Conservation (phyloP, 805 yeast species). For the Starmerella khaoyaiensis region DNA sequence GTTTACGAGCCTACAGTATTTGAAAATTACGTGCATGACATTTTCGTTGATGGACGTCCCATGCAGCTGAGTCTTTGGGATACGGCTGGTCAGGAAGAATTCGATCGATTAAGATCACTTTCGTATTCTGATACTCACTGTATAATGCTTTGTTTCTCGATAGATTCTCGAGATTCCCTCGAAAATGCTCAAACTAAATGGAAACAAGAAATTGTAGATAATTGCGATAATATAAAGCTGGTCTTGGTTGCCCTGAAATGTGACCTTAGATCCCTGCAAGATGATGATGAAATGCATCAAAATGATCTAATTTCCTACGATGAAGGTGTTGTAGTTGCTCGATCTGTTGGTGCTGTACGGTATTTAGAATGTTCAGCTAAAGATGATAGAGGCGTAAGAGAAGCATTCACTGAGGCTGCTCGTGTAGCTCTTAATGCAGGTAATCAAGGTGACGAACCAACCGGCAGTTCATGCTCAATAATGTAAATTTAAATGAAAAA, state of each 20-base stretch:
- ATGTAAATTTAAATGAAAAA: slow-evolving; percentile 9
- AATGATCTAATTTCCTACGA: slow-evolving; percentile 60
- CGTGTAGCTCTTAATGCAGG: slow-evolving; percentile 87
- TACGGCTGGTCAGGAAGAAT: slow-evolving; percentile 98
- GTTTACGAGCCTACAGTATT: slow-evolving; percentile 97
- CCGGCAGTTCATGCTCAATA: slow-evolving; percentile 18
- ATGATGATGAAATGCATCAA: slow-evolving; percentile 30
- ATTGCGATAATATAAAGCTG: slow-evolving; percentile 89
- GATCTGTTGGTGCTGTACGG: slow-evolving; percentile 82
- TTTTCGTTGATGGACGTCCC: slow-evolving; percentile 86
- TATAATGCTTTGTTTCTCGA: slow-evolving; percentile 89
- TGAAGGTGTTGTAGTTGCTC: slow-evolving; percentile 88
- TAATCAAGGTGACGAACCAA: slow-evolving; percentile 40
- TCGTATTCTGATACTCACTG: slow-evolving; percentile 94
- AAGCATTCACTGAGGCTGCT: slow-evolving; percentile 97
- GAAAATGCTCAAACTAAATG: slow-evolving; percentile 92
- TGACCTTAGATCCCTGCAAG: slow-evolving; percentile 67
- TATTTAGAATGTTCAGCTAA: slow-evolving; percentile 95
- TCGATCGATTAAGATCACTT: slow-evolving; percentile 81
- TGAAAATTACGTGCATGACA: slow-evolving; percentile 94
- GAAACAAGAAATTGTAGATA: slow-evolving; percentile 95
- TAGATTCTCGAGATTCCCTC: slow-evolving; percentile 85
- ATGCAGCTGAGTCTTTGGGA: slow-evolving; percentile 93
- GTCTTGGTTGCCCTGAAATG: slow-evolving; percentile 91
- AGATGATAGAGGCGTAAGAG: slow-evolving; percentile 94